Evolutionary conservation across 78 protist species (phyloP).

Genomic region (Dictyostelium citrinum): DNA sequence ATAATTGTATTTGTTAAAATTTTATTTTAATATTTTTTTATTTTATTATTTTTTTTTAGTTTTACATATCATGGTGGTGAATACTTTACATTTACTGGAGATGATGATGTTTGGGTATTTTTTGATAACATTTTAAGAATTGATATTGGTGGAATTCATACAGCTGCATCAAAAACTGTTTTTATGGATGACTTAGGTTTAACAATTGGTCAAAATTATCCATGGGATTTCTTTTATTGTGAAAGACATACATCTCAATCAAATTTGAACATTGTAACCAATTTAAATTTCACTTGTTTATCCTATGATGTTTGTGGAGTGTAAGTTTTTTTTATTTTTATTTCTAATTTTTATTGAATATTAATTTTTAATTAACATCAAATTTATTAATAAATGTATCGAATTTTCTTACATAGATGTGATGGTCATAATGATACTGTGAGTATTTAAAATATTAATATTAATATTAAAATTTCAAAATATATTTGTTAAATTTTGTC

Average conservation of each 20-base stretch:
- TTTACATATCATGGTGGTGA: background rate
- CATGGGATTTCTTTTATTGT: constrained; percentile 6
- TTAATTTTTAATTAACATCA: too few species aligned
- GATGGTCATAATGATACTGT: background rate
- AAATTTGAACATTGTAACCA: background rate
- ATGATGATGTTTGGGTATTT: constrained; percentile 61
- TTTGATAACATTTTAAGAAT: background rate
- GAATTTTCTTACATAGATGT: too few species aligned
- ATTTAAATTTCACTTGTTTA: background rate
- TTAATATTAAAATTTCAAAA: too few species aligned
- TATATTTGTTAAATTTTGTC: too few species aligned
- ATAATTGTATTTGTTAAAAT: background rate
- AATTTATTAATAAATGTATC: too few species aligned
- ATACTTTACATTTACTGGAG: constrained; percentile 53
- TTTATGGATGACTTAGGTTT: background rate
- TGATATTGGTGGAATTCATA: background rate
- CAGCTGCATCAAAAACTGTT: background rate
- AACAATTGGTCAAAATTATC: background rate
- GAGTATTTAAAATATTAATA: background rate
- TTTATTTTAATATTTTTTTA: too few species aligned
- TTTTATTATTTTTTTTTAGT: background rate
- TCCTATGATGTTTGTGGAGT: background rate
- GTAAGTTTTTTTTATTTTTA: background rate
- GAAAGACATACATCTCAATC: constrained; percentile 26
- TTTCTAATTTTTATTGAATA: too few species aligned